Percentiles rank a stretch among this genome's conserved stretches.
Conservation (phyloP, 1,139 yeast genomes). For the Suhomyces ambrosiae region DNA sequence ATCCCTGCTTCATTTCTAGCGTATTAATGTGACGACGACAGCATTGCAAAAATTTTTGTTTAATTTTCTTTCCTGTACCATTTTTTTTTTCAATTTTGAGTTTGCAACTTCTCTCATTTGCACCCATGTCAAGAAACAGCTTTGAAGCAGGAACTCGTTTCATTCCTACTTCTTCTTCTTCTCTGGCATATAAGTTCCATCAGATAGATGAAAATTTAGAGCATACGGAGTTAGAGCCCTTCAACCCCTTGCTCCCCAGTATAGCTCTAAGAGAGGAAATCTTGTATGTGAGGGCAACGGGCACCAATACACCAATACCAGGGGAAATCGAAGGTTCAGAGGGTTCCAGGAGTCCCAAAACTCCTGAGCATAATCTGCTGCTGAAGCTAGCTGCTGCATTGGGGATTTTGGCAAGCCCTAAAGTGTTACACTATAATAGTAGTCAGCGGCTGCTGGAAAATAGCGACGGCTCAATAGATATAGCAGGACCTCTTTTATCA, state of each 20-base stretch:
- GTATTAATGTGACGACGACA: too few species aligned
- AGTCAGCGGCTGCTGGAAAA: neutral
- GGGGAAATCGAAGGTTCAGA: neutral
- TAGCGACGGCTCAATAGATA: conserved; percentile 12
- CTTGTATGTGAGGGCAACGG: conserved; percentile 12
- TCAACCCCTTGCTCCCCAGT: neutral
- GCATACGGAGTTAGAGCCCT: neutral
- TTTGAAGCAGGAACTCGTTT: conserved; percentile 20
- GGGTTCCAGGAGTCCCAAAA: too few species aligned
- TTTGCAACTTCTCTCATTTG: neutral
- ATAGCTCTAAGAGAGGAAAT: conserved; percentile 13
- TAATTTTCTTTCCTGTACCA: neutral
- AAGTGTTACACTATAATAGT: conserved; percentile 34
- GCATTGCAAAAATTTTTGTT: too few species aligned
- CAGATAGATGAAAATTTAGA: conserved; percentile 1
- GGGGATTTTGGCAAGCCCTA: conserved; percentile 36
- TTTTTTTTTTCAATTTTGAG: neutral
- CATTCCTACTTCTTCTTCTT: conserved; percentile 24
- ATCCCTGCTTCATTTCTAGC: too few species aligned
- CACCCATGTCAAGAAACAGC: neutral
- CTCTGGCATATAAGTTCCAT: conserved; percentile 21
- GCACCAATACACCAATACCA: neutral
- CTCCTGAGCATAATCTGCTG: neutral
- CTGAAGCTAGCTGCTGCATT: conserved; percentile 55
- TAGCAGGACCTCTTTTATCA: conserved; percentile 20